phyloP scores from a whole-genome alignment of 73 alveolate species.

The Tetrahymena thermophila region DNA sequence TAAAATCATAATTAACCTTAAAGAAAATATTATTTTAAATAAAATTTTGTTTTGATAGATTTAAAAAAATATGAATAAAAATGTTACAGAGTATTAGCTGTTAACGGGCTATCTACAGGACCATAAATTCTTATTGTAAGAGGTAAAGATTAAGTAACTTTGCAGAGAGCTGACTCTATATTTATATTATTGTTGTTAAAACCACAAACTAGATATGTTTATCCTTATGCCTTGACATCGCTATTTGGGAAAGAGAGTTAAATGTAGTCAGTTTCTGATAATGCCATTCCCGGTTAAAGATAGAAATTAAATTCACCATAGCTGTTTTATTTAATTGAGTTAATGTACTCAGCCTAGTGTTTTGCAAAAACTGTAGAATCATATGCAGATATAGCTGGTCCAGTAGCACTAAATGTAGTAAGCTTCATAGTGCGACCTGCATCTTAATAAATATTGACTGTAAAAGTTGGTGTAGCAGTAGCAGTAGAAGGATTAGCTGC shows the following conservation, averaged over 20 bases:
- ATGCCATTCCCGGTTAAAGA: not conserved
- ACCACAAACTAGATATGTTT: not conserved
- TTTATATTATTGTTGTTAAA: not conserved
- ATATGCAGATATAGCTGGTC: not conserved
- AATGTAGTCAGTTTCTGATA: not conserved
- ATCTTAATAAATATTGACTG: conserved; percentile 6
- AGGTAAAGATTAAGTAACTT: not conserved
- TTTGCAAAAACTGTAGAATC: not conserved
- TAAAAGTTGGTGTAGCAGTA: conserved; percentile 1
- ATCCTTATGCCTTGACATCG: not conserved
- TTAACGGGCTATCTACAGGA: not conserved
- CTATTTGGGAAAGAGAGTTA: not conserved
- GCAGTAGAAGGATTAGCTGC: conserved; percentile 2
- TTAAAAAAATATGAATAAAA: too few relatives aligned
- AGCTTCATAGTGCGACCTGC: conserved; percentile 15
- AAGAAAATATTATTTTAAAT: too few relatives aligned
- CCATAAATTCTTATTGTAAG: not conserved
- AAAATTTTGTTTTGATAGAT: too few relatives aligned
- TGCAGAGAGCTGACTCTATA: not conserved
- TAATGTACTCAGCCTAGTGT: not conserved
- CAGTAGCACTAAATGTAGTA: conserved; percentile 2
- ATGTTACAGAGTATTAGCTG: not conserved
- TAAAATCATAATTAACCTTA: too few relatives aligned
- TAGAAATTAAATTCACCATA: not conserved
- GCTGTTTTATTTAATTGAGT: not conserved